Evolutionary conservation across 208 protist genomes (phyloP).

Genomic region (Crithidia thermophila): DNA sequence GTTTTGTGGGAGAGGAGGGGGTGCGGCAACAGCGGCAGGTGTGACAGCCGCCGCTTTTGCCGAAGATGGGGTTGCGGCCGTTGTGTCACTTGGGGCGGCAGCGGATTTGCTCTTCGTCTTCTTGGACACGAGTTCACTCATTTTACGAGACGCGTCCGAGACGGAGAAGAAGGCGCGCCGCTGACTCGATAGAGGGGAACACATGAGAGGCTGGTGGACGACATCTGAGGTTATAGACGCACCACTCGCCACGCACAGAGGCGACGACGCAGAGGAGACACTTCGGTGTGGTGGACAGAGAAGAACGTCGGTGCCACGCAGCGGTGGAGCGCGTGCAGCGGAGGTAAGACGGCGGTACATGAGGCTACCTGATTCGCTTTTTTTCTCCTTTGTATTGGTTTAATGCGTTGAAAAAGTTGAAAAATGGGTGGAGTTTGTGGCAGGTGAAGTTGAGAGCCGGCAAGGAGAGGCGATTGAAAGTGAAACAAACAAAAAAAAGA

Average conservation of each 20-base stretch:
- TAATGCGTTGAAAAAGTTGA: neutral
- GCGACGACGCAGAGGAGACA: neutral
- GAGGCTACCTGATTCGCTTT: neutral
- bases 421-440: neutral
- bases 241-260: neutral
- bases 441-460: neutral
- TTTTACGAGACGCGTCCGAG: neutral
- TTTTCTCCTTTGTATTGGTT: neutral
- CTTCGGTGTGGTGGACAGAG: neutral
- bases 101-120: neutral
- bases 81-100: neutral
- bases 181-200: neutral
- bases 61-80: neutral
- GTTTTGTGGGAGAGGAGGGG: neutral
- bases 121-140: neutral
- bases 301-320: neutral
- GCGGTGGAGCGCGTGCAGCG: neutral
- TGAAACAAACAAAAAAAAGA: neutral
- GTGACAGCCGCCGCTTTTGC: no score
- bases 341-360: neutral
- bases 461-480: neutral
- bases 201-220: no score
- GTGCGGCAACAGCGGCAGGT: neutral
- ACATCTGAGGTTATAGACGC: no score
- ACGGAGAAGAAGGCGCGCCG: slow-evolving; percentile 5